Evolutionary conservation across 495 filamentous ascomycete species (phyloP).

Genomic region (Podospora pseudopauciseta): DNA sequence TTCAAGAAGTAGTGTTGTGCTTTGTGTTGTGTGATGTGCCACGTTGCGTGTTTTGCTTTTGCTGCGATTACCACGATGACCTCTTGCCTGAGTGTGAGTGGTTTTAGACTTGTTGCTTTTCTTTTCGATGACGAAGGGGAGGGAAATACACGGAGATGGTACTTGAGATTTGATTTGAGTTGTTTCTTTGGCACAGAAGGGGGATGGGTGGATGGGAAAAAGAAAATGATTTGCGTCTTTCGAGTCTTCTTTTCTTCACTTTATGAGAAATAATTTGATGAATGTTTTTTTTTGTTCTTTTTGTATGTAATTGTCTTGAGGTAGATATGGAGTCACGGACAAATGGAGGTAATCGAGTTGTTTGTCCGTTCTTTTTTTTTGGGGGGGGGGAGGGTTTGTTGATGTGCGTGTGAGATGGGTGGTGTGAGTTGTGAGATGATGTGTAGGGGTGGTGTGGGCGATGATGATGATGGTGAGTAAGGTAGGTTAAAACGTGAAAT

Average conservation of each 20-base stretch:
- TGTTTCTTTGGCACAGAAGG: background rate
- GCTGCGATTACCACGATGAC: background rate
- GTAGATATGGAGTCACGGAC: background rate
- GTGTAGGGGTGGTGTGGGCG: background rate
- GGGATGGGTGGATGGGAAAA: background rate
- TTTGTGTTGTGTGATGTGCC: too few species aligned
- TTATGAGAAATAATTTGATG: background rate
- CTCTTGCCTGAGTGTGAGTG: background rate
- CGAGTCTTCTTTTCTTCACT: background rate
- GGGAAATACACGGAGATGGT: too few species aligned
- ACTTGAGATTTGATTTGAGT: too few species aligned
- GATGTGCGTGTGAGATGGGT: background rate
- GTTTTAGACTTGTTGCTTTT: background rate
- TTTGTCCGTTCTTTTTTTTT: background rate
- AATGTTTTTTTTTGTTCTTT: background rate
- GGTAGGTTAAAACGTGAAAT: too few species aligned
- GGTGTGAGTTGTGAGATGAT: background rate
- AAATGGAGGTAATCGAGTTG: background rate
- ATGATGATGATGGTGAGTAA: background rate
- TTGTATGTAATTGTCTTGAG: background rate
- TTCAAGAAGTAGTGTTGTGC: too few species aligned
- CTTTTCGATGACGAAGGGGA: too few species aligned
- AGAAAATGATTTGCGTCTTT: background rate
- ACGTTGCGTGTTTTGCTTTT: background rate
- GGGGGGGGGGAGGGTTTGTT: background rate